Evolutionary conservation across 805 yeast genomes (phyloP), one percentile per base, ranked within the genome.

Genomic region (Teunomyces cretensis): DNA sequence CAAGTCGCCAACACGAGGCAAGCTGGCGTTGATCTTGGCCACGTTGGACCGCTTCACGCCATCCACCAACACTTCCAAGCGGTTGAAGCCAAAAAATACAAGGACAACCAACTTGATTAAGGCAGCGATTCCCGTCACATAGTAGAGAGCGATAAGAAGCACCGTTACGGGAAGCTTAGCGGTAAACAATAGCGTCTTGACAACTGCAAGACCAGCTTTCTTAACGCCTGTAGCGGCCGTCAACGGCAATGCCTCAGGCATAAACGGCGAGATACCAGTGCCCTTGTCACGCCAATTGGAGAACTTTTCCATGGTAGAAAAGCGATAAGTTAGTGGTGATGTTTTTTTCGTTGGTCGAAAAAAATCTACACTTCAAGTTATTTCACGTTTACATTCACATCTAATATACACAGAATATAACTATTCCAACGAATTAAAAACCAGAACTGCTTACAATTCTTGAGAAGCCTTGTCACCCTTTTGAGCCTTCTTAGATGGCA

Each of bases 251-350:
- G 67, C 53, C 0, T 61, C 52, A 1, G 96, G 96, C 67, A 86
- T 70, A 53, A 88, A 89, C 2, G 97, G 97, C 0, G 96, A 84
- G 30, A 90, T 86, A n/a, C 97, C 97, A 1, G 97, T 90, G 4
- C 92, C 94, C 50, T 83, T 86, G 60, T 89, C 97, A 64, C 96
- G 77, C 84, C 87, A 89, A 49, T 78, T 76, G 19, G 94, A 82
- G 67, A 80, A 90, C 65, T 86, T 84, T 67, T 87, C 96, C 96
- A 90, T 33, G 14, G 9, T 28, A 16, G 28, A 11, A 5, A 22
- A 14, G n/a, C 9, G 22, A 30, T 7, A 5, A 26, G 8, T 4
- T 26, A 7, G 2, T 11, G 12, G 9, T 26, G 9, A 9, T 26
- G 28, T 9, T 26, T 26, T 26, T 26, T 26, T 11, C 9, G 12